Percentiles rank a stretch among this genome's conserved stretches.
Conservation (phyloP, 108 stramenopile genomes). For the Stephanodiscus triporus region DNA sequence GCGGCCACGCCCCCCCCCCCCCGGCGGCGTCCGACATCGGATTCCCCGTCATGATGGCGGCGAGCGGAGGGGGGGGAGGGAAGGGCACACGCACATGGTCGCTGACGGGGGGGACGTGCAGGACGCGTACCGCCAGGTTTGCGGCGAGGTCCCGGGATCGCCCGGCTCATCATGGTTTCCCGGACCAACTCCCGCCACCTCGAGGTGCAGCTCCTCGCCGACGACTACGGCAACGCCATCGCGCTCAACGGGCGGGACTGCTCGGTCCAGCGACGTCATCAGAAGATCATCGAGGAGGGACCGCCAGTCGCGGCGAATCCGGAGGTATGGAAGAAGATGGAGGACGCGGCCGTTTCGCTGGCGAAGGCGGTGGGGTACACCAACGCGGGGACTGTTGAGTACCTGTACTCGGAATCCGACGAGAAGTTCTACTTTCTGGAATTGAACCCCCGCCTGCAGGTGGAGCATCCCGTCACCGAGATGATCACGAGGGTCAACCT, state of each 20-base stretch:
- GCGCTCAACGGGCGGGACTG: slow-evolving; percentile 99
- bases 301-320: slow-evolving; percentile 94
- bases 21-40: slow-evolving; percentile 87
- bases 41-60: slow-evolving; percentile 99
- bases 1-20: slow-evolving; percentile 72
- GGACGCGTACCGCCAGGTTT: slow-evolving; percentile 94
- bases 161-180: slow-evolving; percentile 98
- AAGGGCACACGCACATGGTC: slow-evolving; percentile 96
- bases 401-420: slow-evolving; percentile 92
- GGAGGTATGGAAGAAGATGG: slow-evolving; percentile 95
- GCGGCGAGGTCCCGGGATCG: slow-evolving; percentile 96
- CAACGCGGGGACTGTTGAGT: slow-evolving; percentile 99
- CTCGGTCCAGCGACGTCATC: slow-evolving; percentile 98
- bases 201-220: slow-evolving; percentile 98
- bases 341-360: slow-evolving; percentile 94
- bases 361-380: slow-evolving; percentile 98
- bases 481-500: slow-evolving; percentile 98
- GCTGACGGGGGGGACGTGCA: slow-evolving; percentile 72
- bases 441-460: slow-evolving; percentile 97
- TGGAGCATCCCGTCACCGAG: slow-evolving; percentile 99
- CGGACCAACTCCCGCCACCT: slow-evolving; percentile 91
- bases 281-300: slow-evolving; percentile 99
- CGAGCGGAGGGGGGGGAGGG: slow-evolving; percentile 97
- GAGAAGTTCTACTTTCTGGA: slow-evolving; percentile 98
- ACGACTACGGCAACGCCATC: slow-evolving; percentile 97